Base-by-base conservation (phyloP, 805 yeast genomes). In the Pichia gijzeniarum region DNA sequence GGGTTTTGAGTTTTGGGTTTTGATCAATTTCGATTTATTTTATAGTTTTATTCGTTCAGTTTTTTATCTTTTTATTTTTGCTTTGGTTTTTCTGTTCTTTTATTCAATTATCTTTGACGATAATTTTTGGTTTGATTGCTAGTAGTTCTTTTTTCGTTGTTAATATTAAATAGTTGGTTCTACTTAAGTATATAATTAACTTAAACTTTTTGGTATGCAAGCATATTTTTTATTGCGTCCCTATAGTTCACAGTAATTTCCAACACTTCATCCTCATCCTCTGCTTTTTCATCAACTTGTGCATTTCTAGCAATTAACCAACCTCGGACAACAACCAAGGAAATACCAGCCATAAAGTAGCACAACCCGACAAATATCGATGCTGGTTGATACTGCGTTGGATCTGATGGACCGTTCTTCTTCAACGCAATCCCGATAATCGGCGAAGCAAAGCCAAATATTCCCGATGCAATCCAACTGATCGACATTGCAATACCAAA, bases 281-380 rank as follows among this genome's bases (percentile, higher is more conserved):
- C 63, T 30, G 42, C 38, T 5, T 30, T 22, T 16, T 45, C 49
- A 7, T 10, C n/a, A 9, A 50, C 20, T 3, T 58, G 39, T 21
- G 45, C 50, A 51, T 76, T 78, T 52, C 86, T 66, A 14, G 76
- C 74, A 21, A 76, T 66, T 12, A 80, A 47, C 66, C 78, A 79
- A 1, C 79, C 82, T 56, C 87, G 67, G 44, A 79, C 53, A 3
- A 76, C 30, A 43, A 73, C 60, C 35, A 77, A 58, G 18, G 59
- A 45, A 1, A 68, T 25, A 1, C 76, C 70, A 10, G 78, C 73
- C 10, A 63, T 76, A 18, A 75, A 48, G 56, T 74, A 80, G 5
- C 74, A 64, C n/a, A 67, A 57, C 0, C 87, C 88, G 18, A 80
- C 74, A 57, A 80, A 81, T 1, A 80, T 68, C 1, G 81, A 69